phyloP scores from a whole-genome alignment of 2,329 filamentous ascomycete genomes.

The Calonectria leucothoes region DNA sequence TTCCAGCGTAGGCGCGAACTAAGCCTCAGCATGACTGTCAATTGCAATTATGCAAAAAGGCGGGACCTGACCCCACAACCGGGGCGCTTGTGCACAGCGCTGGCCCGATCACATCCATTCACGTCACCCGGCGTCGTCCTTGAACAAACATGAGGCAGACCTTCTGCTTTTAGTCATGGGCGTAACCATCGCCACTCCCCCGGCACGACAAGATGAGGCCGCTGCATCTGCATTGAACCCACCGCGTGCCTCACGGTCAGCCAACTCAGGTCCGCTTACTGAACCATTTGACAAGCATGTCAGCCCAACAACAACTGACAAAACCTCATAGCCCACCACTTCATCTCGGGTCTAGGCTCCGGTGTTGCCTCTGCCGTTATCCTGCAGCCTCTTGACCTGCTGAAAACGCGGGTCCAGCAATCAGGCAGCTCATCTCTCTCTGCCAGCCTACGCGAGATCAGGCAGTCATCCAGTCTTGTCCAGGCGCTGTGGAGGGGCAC shows the following conservation, averaged over 20 bases:
- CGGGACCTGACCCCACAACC: constrained; percentile 30
- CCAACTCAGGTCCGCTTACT: constrained; percentile 41
- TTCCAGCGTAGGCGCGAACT: constrained; percentile 16
- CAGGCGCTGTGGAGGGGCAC: constrained; percentile 91
- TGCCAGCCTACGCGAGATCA: constrained; percentile 49
- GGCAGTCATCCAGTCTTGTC: constrained; percentile 70
- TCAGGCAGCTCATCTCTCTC: constrained; percentile 76
- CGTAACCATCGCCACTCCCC: constrained; percentile 35
- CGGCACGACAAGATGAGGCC: constrained; percentile 36
- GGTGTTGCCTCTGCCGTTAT: constrained; percentile 90
- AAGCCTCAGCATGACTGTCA: constrained; percentile 1
- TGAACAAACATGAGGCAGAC: constrained; percentile 32
- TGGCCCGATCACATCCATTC: constrained; percentile 35
- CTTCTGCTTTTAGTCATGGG: constrained; percentile 38
- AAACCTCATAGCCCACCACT: constrained; percentile 76
- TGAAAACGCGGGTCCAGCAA: constrained; percentile 97
- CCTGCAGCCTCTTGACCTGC: constrained; percentile 92
- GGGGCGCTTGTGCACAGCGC: constrained; percentile 25
- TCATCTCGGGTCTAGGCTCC: constrained; percentile 87
- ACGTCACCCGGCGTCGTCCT: constrained; percentile 34
- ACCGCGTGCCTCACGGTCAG: constrained; percentile 31
- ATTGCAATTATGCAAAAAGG: constrained; percentile 39
- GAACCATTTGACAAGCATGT: constrained; percentile 10
- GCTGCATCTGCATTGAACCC: constrained; percentile 30
- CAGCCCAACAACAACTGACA: constrained; percentile 25